Percentiles rank a stretch among this genome's conserved stretches.
Evolutionary conservation across 2,329 filamentous ascomycete genomes (phyloP).

Genomic region (Monosporascus sp.): DNA sequence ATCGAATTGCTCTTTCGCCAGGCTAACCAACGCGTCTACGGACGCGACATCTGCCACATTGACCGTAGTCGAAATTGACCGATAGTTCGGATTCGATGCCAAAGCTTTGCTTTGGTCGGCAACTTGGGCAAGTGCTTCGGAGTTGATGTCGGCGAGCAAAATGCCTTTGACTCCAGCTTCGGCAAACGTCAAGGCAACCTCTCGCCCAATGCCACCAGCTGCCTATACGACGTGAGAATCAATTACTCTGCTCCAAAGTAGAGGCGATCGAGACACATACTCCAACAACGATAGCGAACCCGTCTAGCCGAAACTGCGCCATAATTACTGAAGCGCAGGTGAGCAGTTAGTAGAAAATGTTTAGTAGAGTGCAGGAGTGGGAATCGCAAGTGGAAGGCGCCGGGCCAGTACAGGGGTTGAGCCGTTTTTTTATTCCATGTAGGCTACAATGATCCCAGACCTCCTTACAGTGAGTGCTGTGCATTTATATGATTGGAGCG

Average conservation of each 20-base stretch:
- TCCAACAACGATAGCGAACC: slow-evolving; percentile 7
- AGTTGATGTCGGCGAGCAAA: slow-evolving; percentile 13
- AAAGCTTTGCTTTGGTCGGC: slow-evolving; percentile 9
- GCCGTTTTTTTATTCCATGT: too few species aligned
- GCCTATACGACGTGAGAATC: slow-evolving; percentile 7
- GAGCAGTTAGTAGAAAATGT: too few species aligned
- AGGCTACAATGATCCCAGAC: too few species aligned
- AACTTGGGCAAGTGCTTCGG: slow-evolving; percentile 4
- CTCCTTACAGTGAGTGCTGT: too few species aligned
- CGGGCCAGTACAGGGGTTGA: too few species aligned
- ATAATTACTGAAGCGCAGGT: not conserved
- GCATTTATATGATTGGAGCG: too few species aligned
- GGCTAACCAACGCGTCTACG: slow-evolving; percentile 6
- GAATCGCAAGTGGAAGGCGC: too few species aligned
- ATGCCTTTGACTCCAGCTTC: slow-evolving; percentile 15
- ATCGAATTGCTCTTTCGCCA: slow-evolving; percentile 7
- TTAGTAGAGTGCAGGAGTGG: too few species aligned
- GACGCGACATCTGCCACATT: slow-evolving; percentile 6
- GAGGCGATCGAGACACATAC: slow-evolving; percentile 1
- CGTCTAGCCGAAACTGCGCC: slow-evolving; percentile 6
- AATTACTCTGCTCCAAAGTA: not conserved
- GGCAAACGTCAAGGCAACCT: slow-evolving; percentile 13
- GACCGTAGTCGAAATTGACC: not conserved
- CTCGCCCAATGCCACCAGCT: slow-evolving; percentile 14
- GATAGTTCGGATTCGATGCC: slow-evolving; percentile 6